These are phyloP conservation scores for Arachis monticola DNA, from an alignment of 331 rosid genomes.

Conservation along the genomic window DNA sequence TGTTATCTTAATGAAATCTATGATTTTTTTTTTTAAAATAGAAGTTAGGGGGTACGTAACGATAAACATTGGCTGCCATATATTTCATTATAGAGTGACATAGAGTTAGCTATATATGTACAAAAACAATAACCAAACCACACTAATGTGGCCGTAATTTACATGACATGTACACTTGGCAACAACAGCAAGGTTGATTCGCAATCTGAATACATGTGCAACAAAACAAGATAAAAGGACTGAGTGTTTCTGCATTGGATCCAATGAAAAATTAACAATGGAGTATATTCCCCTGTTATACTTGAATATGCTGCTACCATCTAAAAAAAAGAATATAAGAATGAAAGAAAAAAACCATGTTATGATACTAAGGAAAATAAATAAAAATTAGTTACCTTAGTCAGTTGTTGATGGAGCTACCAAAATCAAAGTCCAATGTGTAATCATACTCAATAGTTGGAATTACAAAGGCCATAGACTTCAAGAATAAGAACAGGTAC, in stretches of 20 bases:
- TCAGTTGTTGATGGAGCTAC: constrained; percentile 85
- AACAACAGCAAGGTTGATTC: constrained; percentile 8
- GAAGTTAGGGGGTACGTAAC: too few relatives aligned
- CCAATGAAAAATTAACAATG: constrained; percentile 18
- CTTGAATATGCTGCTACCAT: constrained; percentile 36
- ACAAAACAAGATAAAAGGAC: neutral
- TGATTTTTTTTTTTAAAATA: too few relatives aligned
- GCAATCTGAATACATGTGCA: constrained; percentile 9
- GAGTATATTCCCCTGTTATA: constrained; percentile 17
- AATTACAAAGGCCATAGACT: constrained; percentile 93
- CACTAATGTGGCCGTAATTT: constrained; percentile 28
- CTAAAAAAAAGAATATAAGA: constrained; percentile 35
- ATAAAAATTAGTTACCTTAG: constrained; percentile 45
- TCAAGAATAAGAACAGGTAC: constrained; percentile 93
- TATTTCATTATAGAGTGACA: neutral
- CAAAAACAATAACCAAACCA: constrained; percentile 16
- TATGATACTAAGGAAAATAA: neutral
- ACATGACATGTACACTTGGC: constrained; percentile 45
- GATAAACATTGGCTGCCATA: neutral
- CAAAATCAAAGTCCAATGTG: constrained; percentile 96
- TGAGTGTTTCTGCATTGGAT: constrained; percentile 17
- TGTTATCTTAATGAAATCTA: too few relatives aligned
- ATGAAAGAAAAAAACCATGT: neutral
- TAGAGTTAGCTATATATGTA: constrained; percentile 19
- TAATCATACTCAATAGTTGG: constrained; percentile 97